Evolutionary conservation across 177 flowering plant species (phyloP), one percentile per base, ranked within the genome.

Genomic region (Vitis hybrid): DNA sequence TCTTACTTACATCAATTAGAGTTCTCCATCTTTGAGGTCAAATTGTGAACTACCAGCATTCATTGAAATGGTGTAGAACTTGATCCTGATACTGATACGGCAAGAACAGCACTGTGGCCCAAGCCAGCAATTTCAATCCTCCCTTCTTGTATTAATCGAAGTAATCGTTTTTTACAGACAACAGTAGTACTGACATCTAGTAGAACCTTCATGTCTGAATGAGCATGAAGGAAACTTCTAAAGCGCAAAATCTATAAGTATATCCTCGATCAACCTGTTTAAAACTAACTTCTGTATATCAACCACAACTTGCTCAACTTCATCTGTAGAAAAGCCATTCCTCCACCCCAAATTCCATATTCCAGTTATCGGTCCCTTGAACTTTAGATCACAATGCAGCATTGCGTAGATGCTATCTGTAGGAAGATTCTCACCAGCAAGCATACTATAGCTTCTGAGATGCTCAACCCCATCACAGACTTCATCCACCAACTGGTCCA

Each of bases 291-390:
- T 80, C 77, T 84, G 97, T 64, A 87, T 61, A 49, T 82, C 87
- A 58, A 45, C 33, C n/a, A 78, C 82, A 50, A 85, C 80, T 64
- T 70, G 76, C 51, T 84, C 83, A 48, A 75, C 79, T 65, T 86
- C 94, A 70, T 83, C 81, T 12, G 3, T 15, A 11, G 85, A 82
- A 73, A 78, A 78, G 39, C 72, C 84, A 56, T 60, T 72, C 70
- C 70, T 77, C 97, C 98, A 91, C 65, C 87, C 91, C 67, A 73
- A 55, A 56, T 83, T 83, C 94, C 97, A 93, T 3, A 76, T 73
- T 21, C 85, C 87, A 68, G 70, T 76, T 19, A 65, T 78, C 65
- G 72, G 56, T 62, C 76, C 82, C 62, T 69, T 81, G 77, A 78
- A 61, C 26, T 61, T 70, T 18, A 93, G 65, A 79, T 93, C 98